Evolutionary conservation across 805 yeast genomes (phyloP).

Genomic region (Suhomyces vadensis): DNA sequence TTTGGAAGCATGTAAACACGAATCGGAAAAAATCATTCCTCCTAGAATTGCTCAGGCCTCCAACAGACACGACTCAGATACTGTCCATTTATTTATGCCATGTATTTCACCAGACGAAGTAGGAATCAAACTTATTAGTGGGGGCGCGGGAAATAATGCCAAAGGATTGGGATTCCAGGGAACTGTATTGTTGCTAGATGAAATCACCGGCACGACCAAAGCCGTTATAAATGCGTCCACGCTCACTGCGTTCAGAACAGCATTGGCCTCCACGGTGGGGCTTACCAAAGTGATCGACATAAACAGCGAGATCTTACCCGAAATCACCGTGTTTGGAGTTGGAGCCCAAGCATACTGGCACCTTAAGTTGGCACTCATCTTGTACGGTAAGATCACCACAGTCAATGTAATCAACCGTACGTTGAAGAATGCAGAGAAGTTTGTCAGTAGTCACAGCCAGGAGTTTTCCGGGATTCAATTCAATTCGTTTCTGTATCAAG

Average conservation of each 20-base stretch:
- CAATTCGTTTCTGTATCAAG: conserved; percentile 17
- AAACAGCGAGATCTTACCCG: conserved; percentile 25
- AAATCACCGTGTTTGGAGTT: conserved; percentile 52
- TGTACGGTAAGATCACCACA: conserved; percentile 36
- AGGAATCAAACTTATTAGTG: conserved; percentile 62
- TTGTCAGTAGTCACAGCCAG: conserved; percentile 23
- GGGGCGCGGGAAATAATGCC: conserved; percentile 41
- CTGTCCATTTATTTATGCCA: conserved; percentile 65
- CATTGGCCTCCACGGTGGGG: conserved; percentile 54
- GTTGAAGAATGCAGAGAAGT: conserved; percentile 37
- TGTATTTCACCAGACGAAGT: conserved; percentile 52
- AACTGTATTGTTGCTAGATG: conserved; percentile 50
- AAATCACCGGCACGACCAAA: conserved; percentile 47
- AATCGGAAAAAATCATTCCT: conserved; percentile 50
- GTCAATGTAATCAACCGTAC: conserved; percentile 52
- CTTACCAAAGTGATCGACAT: conserved; percentile 32
- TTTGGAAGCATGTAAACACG: conserved; percentile 40
- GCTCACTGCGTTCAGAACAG: conserved; percentile 68
- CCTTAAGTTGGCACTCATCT: conserved; percentile 40
- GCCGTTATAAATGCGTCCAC: conserved; percentile 61
- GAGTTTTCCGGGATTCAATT: conserved; percentile 31
- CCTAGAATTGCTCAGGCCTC: conserved; percentile 50
- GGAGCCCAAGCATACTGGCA: conserved; percentile 73
- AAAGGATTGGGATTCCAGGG: conserved; percentile 58
- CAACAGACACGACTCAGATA: conserved; percentile 32